These are phyloP conservation scores for Paecilomyces dactylethromorphus DNA, from an alignment of 2,329 filamentous ascomycete genomes.

Conservation along the genomic window DNA sequence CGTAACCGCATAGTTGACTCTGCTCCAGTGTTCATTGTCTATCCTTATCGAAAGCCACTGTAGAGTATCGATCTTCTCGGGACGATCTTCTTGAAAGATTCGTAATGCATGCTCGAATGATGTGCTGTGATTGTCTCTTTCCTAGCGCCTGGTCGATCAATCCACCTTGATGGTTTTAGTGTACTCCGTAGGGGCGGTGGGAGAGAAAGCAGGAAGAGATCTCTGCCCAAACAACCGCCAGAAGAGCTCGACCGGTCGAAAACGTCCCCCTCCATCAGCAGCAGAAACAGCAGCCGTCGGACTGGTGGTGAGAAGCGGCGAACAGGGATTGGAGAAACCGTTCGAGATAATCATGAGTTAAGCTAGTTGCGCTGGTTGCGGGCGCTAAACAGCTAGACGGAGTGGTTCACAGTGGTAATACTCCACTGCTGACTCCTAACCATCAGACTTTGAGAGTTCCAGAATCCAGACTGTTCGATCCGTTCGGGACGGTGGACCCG, in stretches of 20 bases:
- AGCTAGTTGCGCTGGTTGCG: background rate
- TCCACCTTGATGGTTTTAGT: background rate
- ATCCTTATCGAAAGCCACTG: background rate
- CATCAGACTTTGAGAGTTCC: conserved; percentile 5
- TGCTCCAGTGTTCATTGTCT: background rate
- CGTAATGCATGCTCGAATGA: background rate
- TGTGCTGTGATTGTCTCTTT: background rate
- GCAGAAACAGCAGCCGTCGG: background rate
- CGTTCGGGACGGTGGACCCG: background rate
- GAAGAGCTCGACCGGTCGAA: background rate
- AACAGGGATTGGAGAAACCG: background rate
- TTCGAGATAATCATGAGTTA: background rate
- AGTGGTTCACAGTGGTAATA: background rate
- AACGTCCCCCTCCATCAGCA: background rate
- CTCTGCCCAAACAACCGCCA: background rate
- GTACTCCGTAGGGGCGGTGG: background rate
- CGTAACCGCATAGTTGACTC: background rate
- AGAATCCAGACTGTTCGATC: conserved; percentile 6
- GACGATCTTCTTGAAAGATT: background rate
- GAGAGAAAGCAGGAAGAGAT: background rate
- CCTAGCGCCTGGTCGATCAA: background rate
- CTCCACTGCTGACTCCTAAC: conserved; percentile 1
- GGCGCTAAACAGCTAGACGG: background rate
- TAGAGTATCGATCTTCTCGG: conserved; percentile 2
- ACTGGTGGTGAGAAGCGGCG: background rate